These are phyloP conservation scores for Aspergillus sojae DNA, from an alignment of 2,329 filamentous ascomycete species.

Conservation along the genomic window DNA sequence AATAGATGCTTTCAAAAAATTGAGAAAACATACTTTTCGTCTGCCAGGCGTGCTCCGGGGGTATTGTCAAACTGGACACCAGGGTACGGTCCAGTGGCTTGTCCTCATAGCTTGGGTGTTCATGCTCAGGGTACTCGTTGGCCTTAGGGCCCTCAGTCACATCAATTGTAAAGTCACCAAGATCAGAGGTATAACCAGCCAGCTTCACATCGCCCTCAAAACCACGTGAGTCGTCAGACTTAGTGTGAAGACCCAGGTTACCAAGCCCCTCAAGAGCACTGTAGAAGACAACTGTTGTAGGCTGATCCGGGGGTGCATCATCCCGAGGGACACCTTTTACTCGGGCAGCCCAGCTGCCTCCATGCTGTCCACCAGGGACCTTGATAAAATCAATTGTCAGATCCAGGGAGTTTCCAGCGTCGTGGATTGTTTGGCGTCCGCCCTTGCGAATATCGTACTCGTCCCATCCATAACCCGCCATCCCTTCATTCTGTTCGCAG, in stretches of 20 bases:
- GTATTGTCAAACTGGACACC: conserved; percentile 70
- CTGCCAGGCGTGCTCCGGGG: conserved; percentile 78
- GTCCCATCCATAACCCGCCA: conserved; percentile 97
- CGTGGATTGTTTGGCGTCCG: conserved; percentile 87
- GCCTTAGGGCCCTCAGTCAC: conserved; percentile 71
- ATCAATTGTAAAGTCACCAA: conserved; percentile 79
- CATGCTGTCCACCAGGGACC: conserved; percentile 79
- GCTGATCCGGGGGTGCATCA: conserved; percentile 67
- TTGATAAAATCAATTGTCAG: conserved; percentile 94
- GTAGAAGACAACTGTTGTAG: conserved; percentile 81
- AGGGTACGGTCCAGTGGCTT: conserved; percentile 77
- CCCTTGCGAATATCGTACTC: conserved; percentile 90
- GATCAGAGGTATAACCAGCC: conserved; percentile 67
- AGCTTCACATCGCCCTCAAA: conserved; percentile 67
- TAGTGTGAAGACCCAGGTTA: conserved; percentile 62
- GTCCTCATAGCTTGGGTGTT: conserved; percentile 65
- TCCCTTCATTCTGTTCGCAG: conserved; percentile 91
- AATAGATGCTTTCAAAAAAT: neutral
- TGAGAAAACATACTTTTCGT: conserved; percentile 62
- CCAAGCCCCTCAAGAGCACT: conserved; percentile 76
- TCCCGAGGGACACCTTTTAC: conserved; percentile 79
- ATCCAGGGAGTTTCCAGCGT: conserved; percentile 84
- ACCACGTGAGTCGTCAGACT: conserved; percentile 54
- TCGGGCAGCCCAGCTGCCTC: conserved; percentile 88
- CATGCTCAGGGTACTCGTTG: conserved; percentile 59